phyloP scores from a whole-genome alignment of 192 early-diverging fungal genomes.

The Haplosporangium gracile region DNA sequence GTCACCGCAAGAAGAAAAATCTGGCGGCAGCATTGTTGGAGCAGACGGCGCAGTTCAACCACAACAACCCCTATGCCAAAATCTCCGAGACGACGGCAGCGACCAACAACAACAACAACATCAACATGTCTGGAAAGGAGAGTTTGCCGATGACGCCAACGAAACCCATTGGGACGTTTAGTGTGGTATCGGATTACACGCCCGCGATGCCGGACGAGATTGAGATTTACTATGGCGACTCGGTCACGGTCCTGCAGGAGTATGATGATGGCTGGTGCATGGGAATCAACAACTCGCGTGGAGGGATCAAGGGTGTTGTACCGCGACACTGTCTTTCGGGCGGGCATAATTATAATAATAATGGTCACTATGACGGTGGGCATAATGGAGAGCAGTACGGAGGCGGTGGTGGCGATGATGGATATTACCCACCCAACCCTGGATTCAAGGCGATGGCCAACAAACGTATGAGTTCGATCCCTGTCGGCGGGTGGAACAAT shows the following conservation, averaged over 20 bases:
- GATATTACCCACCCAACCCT: constrained; percentile 38
- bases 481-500: constrained; percentile 30
- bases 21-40: constrained; percentile 35
- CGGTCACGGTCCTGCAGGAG: constrained; percentile 64
- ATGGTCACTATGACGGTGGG: constrained; percentile 10
- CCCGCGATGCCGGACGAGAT: constrained; percentile 71
- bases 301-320: constrained; percentile 64
- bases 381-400: background rate
- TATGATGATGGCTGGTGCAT: constrained; percentile 75
- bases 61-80: constrained; percentile 54
- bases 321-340: constrained; percentile 66
- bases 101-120: background rate
- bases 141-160: constrained; percentile 35
- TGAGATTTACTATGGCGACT: constrained; percentile 65
- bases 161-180: constrained; percentile 59
- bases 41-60: constrained; percentile 54
- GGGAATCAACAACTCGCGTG: constrained; percentile 63
- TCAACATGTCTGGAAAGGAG: constrained; percentile 22
- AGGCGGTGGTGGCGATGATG: constrained; percentile 9
- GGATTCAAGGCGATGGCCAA: constrained; percentile 43
- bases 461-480: constrained; percentile 55
- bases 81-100: constrained; percentile 12
- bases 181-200: constrained; percentile 60
- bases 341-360: background rate
- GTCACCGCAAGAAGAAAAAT: constrained; percentile 51